These are phyloP conservation scores for Fusarium lyarnte DNA, from an alignment of 2,329 filamentous ascomycete genomes.

Conservation along the genomic window DNA sequence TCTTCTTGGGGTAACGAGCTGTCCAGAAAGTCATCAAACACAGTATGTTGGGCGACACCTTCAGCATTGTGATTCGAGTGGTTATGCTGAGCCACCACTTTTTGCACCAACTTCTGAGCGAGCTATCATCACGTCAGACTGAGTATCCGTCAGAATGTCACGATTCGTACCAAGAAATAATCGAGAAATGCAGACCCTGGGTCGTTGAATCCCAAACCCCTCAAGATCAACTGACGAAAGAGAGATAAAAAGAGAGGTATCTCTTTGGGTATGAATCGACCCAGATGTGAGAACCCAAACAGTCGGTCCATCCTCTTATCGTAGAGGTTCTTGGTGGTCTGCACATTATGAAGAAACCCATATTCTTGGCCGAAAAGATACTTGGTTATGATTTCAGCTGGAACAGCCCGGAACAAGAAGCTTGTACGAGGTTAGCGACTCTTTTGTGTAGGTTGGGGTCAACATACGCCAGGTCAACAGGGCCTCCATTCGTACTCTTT, in stretches of 20 bases:
- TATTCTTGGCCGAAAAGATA: not conserved
- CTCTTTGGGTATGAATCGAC: not conserved
- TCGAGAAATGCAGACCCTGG: not conserved
- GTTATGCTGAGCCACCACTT: not conserved
- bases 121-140: not conserved
- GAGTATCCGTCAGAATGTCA: no score
- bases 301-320: not conserved
- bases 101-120: not conserved
- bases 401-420: not conserved
- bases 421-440: not conserved
- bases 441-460: rapidly evolving
- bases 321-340: not conserved
- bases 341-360: not conserved
- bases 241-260: not conserved
- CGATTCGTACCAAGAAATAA: not conserved
- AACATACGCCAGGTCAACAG: not conserved
- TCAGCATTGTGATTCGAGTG: not conserved
- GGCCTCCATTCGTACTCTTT: not conserved
- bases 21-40: not conserved
- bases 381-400: conserved; percentile 1
- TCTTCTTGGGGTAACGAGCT: not conserved
- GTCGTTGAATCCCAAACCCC: not conserved
- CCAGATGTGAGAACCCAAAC: not conserved
- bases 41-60: not conserved
- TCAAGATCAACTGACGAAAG: not conserved